Conservation (phyloP, 2,329 filamentous ascomycete genomes). For the Periconia sp. region DNA sequence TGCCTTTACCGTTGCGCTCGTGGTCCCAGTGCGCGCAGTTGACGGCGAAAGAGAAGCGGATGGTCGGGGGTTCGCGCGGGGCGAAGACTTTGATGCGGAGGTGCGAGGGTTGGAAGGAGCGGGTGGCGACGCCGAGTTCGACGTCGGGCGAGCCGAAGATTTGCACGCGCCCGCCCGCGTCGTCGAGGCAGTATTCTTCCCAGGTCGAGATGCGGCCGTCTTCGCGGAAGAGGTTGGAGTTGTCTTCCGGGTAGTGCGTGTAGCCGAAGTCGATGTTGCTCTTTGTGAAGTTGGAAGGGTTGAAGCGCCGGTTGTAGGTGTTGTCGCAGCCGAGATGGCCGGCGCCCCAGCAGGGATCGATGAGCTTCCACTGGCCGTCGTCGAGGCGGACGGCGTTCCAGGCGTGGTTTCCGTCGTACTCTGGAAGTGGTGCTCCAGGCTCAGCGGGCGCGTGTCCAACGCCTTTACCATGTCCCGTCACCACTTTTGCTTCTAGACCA, state of each 20-base stretch:
- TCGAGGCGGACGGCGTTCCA: slow-evolving; percentile 95
- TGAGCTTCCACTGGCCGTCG: slow-evolving; percentile 82
- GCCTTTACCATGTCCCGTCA: slow-evolving; percentile 84
- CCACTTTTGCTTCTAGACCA: slow-evolving; percentile 74
- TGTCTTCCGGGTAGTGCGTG: slow-evolving; percentile 75
- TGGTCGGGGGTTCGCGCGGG: slow-evolving; percentile 36
- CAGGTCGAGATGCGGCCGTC: slow-evolving; percentile 71
- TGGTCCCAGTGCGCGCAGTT: slow-evolving; percentile 81
- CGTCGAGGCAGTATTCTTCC: slow-evolving; percentile 78
- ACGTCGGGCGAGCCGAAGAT: slow-evolving; percentile 52
- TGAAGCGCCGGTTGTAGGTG: slow-evolving; percentile 17
- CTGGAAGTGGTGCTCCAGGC: slow-evolving; percentile 67
- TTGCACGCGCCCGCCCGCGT: slow-evolving; percentile 46
- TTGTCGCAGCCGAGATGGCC: slow-evolving; percentile 58
- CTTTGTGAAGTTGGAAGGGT: slow-evolving; percentile 54
- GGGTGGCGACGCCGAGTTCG: slow-evolving; percentile 55
- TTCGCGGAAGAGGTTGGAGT: slow-evolving; percentile 69
- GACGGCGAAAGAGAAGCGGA: slow-evolving; percentile 80
- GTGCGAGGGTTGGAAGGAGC: slow-evolving; percentile 63
- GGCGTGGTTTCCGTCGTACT: slow-evolving; percentile 69
- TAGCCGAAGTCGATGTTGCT: slow-evolving; percentile 79
- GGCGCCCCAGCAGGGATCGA: slow-evolving; percentile 93
- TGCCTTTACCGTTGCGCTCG: slow-evolving; percentile 66
- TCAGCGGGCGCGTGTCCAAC: slow-evolving; percentile 68
- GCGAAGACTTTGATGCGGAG: slow-evolving; percentile 64